Evolutionary conservation across 179 eudicot genomes (phyloP), one percentile per base, ranked within the genome.

Genomic region (Heliamphora pulchella): DNA sequence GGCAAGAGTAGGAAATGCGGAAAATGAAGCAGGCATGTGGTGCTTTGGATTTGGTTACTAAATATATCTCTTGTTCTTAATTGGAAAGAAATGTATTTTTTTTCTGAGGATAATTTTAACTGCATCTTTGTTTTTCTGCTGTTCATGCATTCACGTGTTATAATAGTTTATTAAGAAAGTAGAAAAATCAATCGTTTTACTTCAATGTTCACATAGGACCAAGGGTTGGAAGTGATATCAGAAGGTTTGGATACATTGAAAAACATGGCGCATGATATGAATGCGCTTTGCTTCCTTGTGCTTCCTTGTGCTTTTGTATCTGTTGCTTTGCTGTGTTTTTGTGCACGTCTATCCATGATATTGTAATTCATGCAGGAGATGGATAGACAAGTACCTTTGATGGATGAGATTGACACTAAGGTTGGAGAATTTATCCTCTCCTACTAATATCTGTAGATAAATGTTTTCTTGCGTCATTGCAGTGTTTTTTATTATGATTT

Each of bases 331-430:
- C 39, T 14, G 0, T 57, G 20, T 31, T 47, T 31, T 22, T 20
- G 55, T 66, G 62, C 63, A 78, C 4, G 10, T 46, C 65, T 17
- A 51, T 41, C 71, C 22, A 15, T 76, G 44, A 55, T 68, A 22
- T 18, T 83, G 75, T 43, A 79, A 31, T 68, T 44, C 76, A 75
- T 86, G 84, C 95, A 93, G 97, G 99, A 96, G 80, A 9, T 94
- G 83, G 99, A 92, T 84, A 96, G 93, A 83, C 99, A 96, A 89
- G 99, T 94, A 76, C 99, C 99, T 71, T 76, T 96, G 85, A 94
- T 96, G 99, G 99, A 96, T 87, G 99, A 96, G 89, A 96, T 96
- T 80, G 99, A 96, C 77, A 83, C 91, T 46, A 96, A 96, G 99
- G 99, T 96, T 83, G 71, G 84, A 74, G 43, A 75, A 44, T 63